These are phyloP conservation scores for Podila epicladia DNA, from an alignment of 192 early-diverging fungal genomes.

Conservation along the genomic window DNA sequence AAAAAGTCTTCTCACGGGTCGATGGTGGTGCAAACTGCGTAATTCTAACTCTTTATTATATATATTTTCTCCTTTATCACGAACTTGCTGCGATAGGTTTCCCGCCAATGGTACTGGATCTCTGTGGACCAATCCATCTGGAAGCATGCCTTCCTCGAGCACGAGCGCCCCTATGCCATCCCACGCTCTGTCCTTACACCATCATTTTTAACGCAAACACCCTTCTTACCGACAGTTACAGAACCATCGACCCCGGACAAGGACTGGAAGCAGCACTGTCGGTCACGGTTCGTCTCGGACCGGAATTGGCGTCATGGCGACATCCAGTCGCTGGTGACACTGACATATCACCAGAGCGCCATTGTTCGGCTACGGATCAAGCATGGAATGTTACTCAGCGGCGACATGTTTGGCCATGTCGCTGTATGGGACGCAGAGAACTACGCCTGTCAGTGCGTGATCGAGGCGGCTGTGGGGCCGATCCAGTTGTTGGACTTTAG, in stretches of 20 bases:
- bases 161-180: conserved; percentile 24
- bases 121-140: conserved; percentile 37
- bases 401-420: conserved; percentile 40
- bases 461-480: conserved; percentile 32
- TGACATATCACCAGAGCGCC: conserved; percentile 13
- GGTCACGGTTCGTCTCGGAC: conserved; percentile 31
- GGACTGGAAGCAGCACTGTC: conserved; percentile 49
- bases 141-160: conserved; percentile 18
- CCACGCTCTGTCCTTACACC: background rate
- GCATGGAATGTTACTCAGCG: conserved; percentile 19
- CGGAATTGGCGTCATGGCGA: conserved; percentile 41
- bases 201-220: background rate
- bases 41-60: background rate
- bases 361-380: conserved; percentile 39
- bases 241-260: background rate
- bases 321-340: conserved; percentile 29
- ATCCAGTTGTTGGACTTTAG: conserved; percentile 46
- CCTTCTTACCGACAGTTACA: background rate
- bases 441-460: conserved; percentile 6
- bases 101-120: conserved; percentile 46
- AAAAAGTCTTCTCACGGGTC: background rate
- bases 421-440: conserved; percentile 36
- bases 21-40: background rate
- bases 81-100: conserved; percentile 11
- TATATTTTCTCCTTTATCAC: background rate